Base-by-base conservation (phyloP, 106 monocot species). In the Agapanthus africanus region DNA sequence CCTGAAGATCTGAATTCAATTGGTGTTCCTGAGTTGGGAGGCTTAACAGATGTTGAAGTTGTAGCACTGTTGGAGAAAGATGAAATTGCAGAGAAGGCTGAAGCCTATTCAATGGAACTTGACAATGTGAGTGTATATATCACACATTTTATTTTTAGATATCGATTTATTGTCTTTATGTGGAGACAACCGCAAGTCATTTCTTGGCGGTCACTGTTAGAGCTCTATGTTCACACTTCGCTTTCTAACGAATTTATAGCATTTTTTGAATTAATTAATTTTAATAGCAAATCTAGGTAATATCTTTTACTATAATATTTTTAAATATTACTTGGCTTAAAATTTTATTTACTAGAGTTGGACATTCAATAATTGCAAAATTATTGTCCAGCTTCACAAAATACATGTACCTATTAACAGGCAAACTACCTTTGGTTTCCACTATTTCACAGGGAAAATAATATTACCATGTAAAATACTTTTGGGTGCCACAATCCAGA, bases 31-130 rank as follows among this genome's bases (percentile, higher is more conserved):
- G n/a, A n/a, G n/a, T n/a, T n/a, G n/a, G n/a, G n/a, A n/a, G n/a
- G n/a, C n/a, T n/a, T n/a, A n/a, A n/a, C 76, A 38, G 74, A 75
- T 18, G 28, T 89, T 59, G 83, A 77, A 77, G 59, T 89, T 74
- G 66, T 80, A 47, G 30, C 66, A 33, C 22, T 63, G 14, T 25
- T 77, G 14, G 84, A 84, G 56, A 77, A 84, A 70, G 84, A 89
- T 79, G 82, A 66, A 71, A 84, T 75, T 79, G 50, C 82, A 21
- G 68, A 83, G 68, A 88, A 87, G 68, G 88, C 91, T 35, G 87
- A 97, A 81, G 71, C 71, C 32, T 84, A 76, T 33, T 32, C 82
- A 46, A 89, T 87, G 76, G 83, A 91, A 79, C 97, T 97, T 75
- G 97, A 88, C 59, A 80, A 84, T 66, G 91, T 97, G 67, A 83